Evolutionary conservation across 139 green algal genomes (phyloP).

Genomic region (Medakamo hakoo): DNA sequence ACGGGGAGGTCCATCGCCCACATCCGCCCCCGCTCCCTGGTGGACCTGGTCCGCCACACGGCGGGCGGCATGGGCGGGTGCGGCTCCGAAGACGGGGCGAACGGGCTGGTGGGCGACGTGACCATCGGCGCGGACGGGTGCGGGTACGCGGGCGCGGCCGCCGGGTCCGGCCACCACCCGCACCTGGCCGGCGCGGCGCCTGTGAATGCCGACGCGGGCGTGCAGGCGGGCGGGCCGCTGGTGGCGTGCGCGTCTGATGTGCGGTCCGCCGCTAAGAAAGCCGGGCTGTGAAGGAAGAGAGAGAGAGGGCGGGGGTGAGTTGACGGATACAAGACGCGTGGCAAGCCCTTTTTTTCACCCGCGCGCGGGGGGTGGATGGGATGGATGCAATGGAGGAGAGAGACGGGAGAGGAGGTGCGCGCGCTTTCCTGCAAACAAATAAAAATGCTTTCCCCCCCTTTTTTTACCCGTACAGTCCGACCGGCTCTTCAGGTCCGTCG

Average conservation of each 20-base stretch:
- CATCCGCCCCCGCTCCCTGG: constrained; percentile 19
- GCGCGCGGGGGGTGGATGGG: background rate
- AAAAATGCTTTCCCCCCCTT: no score
- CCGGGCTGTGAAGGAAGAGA: no score
- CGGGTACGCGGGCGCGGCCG: no score
- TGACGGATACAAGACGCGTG: no score
- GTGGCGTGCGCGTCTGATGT: no score
- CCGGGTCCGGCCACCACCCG: background rate
- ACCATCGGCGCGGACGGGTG: background rate
- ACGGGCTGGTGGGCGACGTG: background rate
- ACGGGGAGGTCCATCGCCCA: constrained; percentile 18
- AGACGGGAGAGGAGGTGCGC: background rate
- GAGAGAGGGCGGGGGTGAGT: no score
- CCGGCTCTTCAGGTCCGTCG: no score
- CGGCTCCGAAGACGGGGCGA: background rate
- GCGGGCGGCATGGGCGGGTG: no score
- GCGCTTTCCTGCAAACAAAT: background rate
- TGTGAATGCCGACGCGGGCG: background rate
- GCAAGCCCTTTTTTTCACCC: no score
- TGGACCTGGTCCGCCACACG: constrained; percentile 23
- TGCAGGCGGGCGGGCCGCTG: no score
- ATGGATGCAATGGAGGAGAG: background rate
- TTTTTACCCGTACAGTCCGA: no score
- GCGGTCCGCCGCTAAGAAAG: no score
- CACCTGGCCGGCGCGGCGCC: background rate